Evolutionary conservation across 2,329 filamentous ascomycete genomes (phyloP).

Genomic region (Scedosporium dehoogii): DNA sequence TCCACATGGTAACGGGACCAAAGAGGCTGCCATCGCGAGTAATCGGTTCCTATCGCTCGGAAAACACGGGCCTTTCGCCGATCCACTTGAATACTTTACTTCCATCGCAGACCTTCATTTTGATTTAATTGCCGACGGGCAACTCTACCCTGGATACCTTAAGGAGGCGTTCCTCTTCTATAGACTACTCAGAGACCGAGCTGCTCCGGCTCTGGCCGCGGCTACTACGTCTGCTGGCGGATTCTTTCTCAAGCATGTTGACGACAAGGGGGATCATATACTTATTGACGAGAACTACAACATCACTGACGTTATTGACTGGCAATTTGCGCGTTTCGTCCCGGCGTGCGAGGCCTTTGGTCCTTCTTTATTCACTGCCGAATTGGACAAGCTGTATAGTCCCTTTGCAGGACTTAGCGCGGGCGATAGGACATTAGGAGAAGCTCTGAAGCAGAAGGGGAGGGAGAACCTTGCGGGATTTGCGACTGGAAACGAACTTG

Average conservation of each 20-base stretch:
- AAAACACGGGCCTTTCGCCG: background rate
- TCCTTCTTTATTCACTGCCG: slow-evolving; percentile 10
- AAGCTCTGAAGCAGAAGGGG: no score
- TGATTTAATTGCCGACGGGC: slow-evolving; percentile 9
- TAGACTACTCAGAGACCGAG: background rate
- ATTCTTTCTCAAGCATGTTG: slow-evolving; percentile 33
- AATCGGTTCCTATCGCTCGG: background rate
- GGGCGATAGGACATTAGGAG: no score
- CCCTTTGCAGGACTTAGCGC: no score
- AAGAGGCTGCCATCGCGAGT: background rate
- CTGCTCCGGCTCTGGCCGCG: no score
- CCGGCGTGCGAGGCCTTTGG: slow-evolving; percentile 12
- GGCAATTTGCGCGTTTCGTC: slow-evolving; percentile 14
- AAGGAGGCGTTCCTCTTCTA: slow-evolving; percentile 18
- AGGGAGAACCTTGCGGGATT: no score
- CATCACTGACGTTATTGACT: slow-evolving; percentile 25
- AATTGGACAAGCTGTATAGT: slow-evolving; percentile 6
- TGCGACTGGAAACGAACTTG: no score
- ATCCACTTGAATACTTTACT: slow-evolving; percentile 8
- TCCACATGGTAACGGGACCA: background rate
- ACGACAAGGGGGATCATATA: slow-evolving; percentile 37
- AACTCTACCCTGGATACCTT: slow-evolving; percentile 16
- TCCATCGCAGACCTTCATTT: slow-evolving; percentile 8
- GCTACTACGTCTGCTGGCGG: slow-evolving; percentile 2
- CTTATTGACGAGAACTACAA: slow-evolving; percentile 30